Percentiles rank a stretch among this genome's conserved stretches.
Evolutionary conservation across 2,329 filamentous ascomycete genomes (phyloP).

Genomic region (Botrytis sinoallii): DNA sequence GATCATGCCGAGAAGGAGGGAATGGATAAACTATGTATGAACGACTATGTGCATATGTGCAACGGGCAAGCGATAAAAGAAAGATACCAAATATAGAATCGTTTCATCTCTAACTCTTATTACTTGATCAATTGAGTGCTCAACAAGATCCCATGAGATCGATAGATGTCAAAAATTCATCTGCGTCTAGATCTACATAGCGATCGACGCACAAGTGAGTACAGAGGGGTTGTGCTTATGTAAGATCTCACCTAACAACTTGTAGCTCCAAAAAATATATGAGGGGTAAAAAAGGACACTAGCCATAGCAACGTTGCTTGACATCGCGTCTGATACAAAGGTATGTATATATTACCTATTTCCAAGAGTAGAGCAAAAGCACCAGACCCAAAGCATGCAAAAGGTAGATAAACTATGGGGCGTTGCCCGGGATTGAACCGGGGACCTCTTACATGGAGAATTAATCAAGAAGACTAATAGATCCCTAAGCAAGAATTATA

Average conservation of each 20-base stretch:
- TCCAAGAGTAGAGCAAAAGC: not conserved
- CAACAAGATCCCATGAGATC: not conserved
- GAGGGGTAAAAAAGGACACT: not conserved
- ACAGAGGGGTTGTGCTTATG: not conserved
- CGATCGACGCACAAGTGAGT: not conserved
- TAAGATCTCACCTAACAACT: not conserved
- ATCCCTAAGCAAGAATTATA: conserved; percentile 22
- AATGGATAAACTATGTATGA: not conserved
- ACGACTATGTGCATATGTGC: not conserved
- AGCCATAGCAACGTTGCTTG: not conserved
- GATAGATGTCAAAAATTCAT: not conserved
- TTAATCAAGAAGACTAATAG: not conserved
- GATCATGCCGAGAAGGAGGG: not conserved
- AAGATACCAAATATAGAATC: not conserved
- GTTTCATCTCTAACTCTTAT: not conserved
- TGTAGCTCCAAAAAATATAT: not conserved
- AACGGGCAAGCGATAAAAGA: not conserved
- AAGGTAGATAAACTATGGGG: not conserved
- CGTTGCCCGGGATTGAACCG: conserved; percentile 22
- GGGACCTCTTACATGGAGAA: conserved; percentile 19
- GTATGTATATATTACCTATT: not conserved
- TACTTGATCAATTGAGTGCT: not conserved
- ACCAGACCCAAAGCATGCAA: too few relatives aligned
- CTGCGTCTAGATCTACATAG: not conserved
- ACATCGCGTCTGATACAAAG: not conserved